Evolutionary conservation across 1,284 basidiomycete genomes (phyloP).

Genomic region (Trametes pubescens): DNA sequence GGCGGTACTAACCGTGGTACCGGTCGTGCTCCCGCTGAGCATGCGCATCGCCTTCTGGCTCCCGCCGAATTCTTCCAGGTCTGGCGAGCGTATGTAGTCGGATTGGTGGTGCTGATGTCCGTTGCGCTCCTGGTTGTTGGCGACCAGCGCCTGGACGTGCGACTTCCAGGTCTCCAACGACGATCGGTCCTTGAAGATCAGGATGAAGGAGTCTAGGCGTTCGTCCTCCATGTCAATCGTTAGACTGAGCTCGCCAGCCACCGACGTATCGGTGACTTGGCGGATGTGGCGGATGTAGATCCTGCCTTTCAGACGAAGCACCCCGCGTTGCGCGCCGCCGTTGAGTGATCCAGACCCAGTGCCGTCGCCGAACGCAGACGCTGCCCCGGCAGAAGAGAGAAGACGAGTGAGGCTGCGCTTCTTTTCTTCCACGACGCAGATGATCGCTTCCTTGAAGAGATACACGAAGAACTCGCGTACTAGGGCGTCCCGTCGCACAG

Average conservation of each 20-base stretch:
- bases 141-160: conserved; percentile 80
- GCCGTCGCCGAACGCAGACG: conserved; percentile 50
- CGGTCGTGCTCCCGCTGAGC: conserved; percentile 76
- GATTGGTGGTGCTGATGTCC: conserved; percentile 40
- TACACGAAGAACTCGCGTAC: conserved; percentile 95
- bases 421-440: conserved; percentile 95
- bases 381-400: conserved; percentile 60
- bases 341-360: conserved; percentile 53
- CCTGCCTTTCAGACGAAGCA: conserved; percentile 90
- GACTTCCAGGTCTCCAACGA: conserved; percentile 88
- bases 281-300: conserved; percentile 96
- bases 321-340: conserved; percentile 66
- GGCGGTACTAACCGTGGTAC: conserved; percentile 69
- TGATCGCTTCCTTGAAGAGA: conserved; percentile 95
- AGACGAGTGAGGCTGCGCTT: conserved; percentile 81
- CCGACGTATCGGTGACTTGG: conserved; percentile 81
- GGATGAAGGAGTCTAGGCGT: conserved; percentile 89
- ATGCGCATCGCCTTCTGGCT: conserved; percentile 78
- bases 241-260: conserved; percentile 83
- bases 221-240: conserved; percentile 98
- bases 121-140: conserved; percentile 65
- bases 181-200: conserved; percentile 92
- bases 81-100: conserved; percentile 48
- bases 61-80: conserved; percentile 78
- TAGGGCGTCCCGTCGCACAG: conserved; percentile 86